Evolutionary conservation across 1,284 basidiomycete genomes (phyloP), one percentile per base, ranked within the genome.

Genomic region (Garcileccinum viscosum): DNA sequence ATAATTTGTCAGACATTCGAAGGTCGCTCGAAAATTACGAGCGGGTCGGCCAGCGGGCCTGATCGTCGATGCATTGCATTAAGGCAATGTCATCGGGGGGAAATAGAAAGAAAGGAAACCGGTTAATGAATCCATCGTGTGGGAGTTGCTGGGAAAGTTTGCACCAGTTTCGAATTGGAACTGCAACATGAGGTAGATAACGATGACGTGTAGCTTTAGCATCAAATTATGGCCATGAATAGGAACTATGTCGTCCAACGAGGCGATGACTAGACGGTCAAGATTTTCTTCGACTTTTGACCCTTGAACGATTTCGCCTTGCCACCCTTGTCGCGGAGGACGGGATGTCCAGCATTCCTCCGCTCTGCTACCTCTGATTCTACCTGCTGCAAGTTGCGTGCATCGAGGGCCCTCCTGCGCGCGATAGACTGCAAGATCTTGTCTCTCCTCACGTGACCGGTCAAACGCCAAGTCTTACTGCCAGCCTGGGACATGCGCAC

Each of bases 401-500:
- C 71, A 12, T 77, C 76, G 30, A 78, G 70, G 2, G 73, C 73
- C 58, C 78, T 71, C 65, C 77, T 77, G 66, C 44, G 74, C 6
- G 77, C 77, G 9, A 78, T 80, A 5, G 80, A 77, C 63, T 81
- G 78, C 62, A 86, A 63, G 63, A 86, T 87, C 73, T 85, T 82
- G 35, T 84, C 82, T 66, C 85, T 78, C 66, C 82, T 78, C n/a
- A 67, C 77, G 74, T 71, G 81, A 50, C 85, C 84, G 73, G 67
- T 78, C 70, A 85, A 81, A 4, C 76, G 78, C 86, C 87, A 90
- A 1, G 84, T 83, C 69, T 78, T 78, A 70, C 82, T 83, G 67
- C 83, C 82, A 70, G 85, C 82, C 72, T 85, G 84, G n/a, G 85
- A 85, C 68, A 82, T 73, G 42, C 84, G 83, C 70, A 89, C 73